Conservation (phyloP, 1,284 basidiomycete genomes). For the Stereum hirsutum region DNA sequence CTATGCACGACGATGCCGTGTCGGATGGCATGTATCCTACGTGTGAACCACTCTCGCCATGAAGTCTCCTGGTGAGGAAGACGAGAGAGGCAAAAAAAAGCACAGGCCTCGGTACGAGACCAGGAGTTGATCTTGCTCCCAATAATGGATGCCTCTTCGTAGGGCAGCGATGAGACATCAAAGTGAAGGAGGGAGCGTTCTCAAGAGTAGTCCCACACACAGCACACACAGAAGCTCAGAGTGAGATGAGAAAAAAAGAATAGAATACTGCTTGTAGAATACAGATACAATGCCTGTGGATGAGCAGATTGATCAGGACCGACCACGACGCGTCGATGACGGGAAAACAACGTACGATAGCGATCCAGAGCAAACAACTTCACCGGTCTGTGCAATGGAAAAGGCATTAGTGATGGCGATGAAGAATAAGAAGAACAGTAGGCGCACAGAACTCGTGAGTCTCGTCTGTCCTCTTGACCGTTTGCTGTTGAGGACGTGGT, state of each 20-base stretch:
- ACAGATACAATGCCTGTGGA: conserved; percentile 18
- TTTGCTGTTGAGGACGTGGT: conserved; percentile 71
- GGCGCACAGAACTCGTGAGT: conserved; percentile 91
- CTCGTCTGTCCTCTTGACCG: conserved; percentile 89
- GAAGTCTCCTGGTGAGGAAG: conserved; percentile 14
- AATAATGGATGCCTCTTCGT: conserved; percentile 77
- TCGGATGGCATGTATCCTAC: conserved; percentile 36
- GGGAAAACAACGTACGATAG: conserved; percentile 15
- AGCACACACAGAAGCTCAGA: conserved; percentile 9
- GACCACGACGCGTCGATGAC: neutral
- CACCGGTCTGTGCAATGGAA: conserved; percentile 34
- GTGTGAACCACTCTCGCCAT: conserved; percentile 45
- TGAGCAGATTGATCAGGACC: neutral
- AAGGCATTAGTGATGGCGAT: conserved; percentile 3
- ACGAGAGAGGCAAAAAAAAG: conserved; percentile 37
- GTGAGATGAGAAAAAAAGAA: conserved; percentile 21
- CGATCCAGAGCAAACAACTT: conserved; percentile 11
- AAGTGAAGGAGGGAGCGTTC: conserved; percentile 52
- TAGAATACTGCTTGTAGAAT: no score
- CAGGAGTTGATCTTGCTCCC: conserved; percentile 54
- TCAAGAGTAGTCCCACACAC: conserved; percentile 6
- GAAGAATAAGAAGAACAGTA: conserved; percentile 5
- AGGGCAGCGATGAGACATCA: conserved; percentile 54
- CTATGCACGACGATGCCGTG: neutral
- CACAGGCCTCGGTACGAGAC: conserved; percentile 14